Base-by-base conservation (phyloP, 1,284 basidiomycete species). In the Ceratobasidium sp. region DNA sequence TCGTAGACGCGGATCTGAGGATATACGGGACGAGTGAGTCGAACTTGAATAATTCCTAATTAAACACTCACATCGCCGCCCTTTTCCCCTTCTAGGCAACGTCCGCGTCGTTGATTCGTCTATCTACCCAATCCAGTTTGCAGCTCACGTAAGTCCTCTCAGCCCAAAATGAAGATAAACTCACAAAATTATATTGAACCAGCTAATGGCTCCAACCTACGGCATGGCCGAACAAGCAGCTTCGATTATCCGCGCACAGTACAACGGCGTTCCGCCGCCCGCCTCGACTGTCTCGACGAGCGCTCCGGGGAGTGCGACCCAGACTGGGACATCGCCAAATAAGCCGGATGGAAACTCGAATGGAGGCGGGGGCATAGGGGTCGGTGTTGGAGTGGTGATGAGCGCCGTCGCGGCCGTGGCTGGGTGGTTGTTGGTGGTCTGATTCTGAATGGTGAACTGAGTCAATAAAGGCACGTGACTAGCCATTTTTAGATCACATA, bases 171-270 rank as follows among this genome's bases (percentile, higher is more conserved):
- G 13, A 34, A 34, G 77, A 80, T n/a, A 5, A 29, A 80, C 68
- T 79, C 76, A 62, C 70, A 80, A 52, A 77, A 76, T 34, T 77
- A 7, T 32, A 22, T 25, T 22, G 22, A 54, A 22, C n/a, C 34
- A 90, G 85, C 88, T 78, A 84, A 87, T 84, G 83, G 86, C 88
- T 19, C 85, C 89, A 3, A 87, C 89, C 1, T 95, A 92, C 81
- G 93, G 90, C 37, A 84, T 93, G 62, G 91, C 91, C 4, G 91
- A 94, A 83, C 89, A 89, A 82, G 91, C 88, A 0, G 87, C 90
- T 5, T 86, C 87, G 61, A 85, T 93, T 75, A 89, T 93, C 82
- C 87, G 88, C 15, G 82, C 83, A 25, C 81, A 83, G 59, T 86
- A 86, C 81, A 86, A 86, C 77, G 83, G 82, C 52, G 81, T 82